Conservation (phyloP, 2,329 filamentous ascomycete species). For the Alternaria gansuensis region DNA sequence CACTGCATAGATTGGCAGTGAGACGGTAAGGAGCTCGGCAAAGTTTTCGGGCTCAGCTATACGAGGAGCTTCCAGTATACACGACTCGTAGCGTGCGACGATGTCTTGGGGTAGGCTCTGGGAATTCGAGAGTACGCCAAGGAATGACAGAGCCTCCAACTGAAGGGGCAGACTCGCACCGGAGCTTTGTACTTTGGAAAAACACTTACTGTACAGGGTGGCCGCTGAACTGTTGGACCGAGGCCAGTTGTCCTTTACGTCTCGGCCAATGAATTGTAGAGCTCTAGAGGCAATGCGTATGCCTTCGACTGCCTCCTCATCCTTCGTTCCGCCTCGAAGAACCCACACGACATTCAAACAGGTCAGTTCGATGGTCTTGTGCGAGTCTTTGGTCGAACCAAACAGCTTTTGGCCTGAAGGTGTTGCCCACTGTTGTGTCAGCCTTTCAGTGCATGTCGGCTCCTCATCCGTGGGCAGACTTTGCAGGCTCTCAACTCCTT, state of each 20-base stretch:
- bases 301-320: constrained; percentile 41
- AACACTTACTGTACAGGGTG: constrained; percentile 38
- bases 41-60: constrained; percentile 24
- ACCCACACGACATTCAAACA: constrained; percentile 46
- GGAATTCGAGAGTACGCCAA: constrained; percentile 37
- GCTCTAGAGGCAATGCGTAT: constrained; percentile 47
- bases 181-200: constrained; percentile 38
- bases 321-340: constrained; percentile 36
- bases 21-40: constrained; percentile 32
- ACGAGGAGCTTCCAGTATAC: constrained; percentile 21
- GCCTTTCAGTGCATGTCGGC: constrained; percentile 6
- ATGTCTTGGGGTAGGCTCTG: constrained; percentile 30
- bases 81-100: constrained; percentile 36
- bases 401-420: constrained; percentile 46
- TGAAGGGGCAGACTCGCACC: constrained; percentile 36
- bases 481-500: constrained; percentile 11
- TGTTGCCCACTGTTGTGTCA: constrained; percentile 41
- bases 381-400: constrained; percentile 30
- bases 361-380: constrained; percentile 46
- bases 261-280: constrained; percentile 35
- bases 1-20: constrained; percentile 42
- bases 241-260: constrained; percentile 36
- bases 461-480: constrained; percentile 11
- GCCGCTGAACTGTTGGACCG: constrained; percentile 27
- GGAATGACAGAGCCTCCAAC: constrained; percentile 44